Conservation (phyloP, 176 grass and related monocot genomes). For the Carex parvula region DNA sequence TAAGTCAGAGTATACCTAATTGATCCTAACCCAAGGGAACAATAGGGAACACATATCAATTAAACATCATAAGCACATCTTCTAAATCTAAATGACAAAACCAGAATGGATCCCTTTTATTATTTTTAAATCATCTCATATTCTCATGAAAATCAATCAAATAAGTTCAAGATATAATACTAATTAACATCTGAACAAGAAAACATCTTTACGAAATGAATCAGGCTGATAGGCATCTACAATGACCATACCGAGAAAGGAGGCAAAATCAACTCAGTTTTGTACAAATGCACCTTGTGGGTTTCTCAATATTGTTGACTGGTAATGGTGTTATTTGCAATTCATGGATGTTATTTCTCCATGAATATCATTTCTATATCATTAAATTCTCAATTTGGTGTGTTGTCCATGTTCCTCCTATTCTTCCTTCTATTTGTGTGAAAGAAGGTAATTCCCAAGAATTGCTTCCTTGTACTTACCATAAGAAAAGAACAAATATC, state of each 20-base stretch:
- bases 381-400: neutral
- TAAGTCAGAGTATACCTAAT: neutral
- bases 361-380: neutral
- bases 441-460: neutral
- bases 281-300: neutral
- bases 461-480: neutral
- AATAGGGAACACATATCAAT: neutral
- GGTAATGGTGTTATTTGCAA: neutral
- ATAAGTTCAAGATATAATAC: neutral
- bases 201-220: neutral
- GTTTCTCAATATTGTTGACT: neutral
- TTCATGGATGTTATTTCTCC: neutral
- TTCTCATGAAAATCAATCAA: neutral
- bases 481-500: neutral
- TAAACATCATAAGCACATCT: neutral
- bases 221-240: neutral
- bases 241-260: neutral
- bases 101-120: neutral
- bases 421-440: neutral
- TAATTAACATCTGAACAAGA: neutral
- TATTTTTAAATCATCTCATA: neutral
- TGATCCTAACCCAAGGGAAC: neutral
- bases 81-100: neutral
- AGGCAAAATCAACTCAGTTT: neutral
- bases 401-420: neutral